Evolutionary conservation across 768 basidiomycete species (phyloP), one percentile per base, ranked within the genome.

Genomic region (Boletus tylopilopsis): DNA sequence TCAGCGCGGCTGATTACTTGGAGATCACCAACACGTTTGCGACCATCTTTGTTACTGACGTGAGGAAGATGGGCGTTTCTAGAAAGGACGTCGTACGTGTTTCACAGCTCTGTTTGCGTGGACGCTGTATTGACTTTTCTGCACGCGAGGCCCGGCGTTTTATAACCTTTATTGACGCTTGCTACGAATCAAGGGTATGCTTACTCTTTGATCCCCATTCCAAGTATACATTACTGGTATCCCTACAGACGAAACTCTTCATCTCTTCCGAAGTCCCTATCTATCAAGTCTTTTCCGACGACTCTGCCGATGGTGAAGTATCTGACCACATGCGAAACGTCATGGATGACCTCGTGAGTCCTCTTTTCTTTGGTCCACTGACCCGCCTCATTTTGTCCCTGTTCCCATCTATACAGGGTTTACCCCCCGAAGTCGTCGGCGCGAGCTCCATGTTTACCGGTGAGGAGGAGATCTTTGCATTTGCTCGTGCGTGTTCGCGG

Each of bases 131-230:
- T 42, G 16, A 32, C 10, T 34, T 13, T 19, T 10, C 23, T 33
- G 16, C 15, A 19, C 29, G 0, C 41, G 19, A 90, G 89, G 94
- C 94, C 18, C 77, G 96, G 58, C 74, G 96, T 54, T 98, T 99
- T 65, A 99, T 99, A 63, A 94, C 94, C 1, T 97, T 98, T 66
- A 86, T 99, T 59, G 96, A 99, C 73, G 90, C 93, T 21, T 94
- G 92, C 62, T 95, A 95, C 60, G 93, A 95, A 65, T 93, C 84
- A 74, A 90, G 86, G 77, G 86, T 84, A 61, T 9, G 68, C 51
- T 19, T 22, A 13, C 6, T 35, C 9, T n/a, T 27, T 22, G 13
- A 16, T 41, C 44, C 34, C 5, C 18, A 27, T 8, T 11, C 9
- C 18, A n/a, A 16, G 37, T 16, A n/a, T 6, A 2, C 12, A 16